These are phyloP conservation scores for Bauhinia variegata DNA, from an alignment of 306 rosid species.

Conservation along the genomic window DNA sequence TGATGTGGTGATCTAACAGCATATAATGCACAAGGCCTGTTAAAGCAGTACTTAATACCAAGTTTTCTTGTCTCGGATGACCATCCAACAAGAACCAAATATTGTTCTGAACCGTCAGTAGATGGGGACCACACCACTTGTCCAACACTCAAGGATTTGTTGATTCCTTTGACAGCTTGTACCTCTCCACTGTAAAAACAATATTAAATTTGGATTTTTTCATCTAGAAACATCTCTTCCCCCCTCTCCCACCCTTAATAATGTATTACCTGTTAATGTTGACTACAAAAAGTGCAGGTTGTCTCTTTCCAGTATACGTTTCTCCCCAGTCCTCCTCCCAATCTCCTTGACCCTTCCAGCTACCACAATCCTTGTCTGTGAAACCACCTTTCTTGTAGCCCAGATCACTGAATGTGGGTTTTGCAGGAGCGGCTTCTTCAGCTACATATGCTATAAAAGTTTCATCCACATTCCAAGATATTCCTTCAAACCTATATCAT, in stretches of 20 bases:
- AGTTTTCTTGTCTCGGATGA: slow-evolving; percentile 69
- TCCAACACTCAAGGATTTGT: slow-evolving; percentile 74
- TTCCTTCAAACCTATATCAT: slow-evolving; percentile 78
- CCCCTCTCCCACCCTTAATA: too few relatives aligned
- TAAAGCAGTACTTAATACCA: slow-evolving; percentile 83
- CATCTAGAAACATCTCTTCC: not conserved
- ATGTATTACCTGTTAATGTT: slow-evolving; percentile 52
- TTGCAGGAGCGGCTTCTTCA: slow-evolving; percentile 69
- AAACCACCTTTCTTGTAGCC: slow-evolving; percentile 61
- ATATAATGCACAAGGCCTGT: slow-evolving; percentile 80
- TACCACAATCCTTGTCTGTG: slow-evolving; percentile 52
- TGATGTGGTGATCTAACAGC: slow-evolving; percentile 50
- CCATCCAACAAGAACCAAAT: slow-evolving; percentile 90
- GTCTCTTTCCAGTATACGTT: slow-evolving; percentile 79
- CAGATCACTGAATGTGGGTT: slow-evolving; percentile 59
- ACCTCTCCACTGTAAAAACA: slow-evolving; percentile 69
- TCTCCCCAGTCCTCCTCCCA: slow-evolving; percentile 93
- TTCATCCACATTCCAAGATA: slow-evolving; percentile 83
- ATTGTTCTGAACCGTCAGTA: slow-evolving; percentile 47
- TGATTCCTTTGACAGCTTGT: slow-evolving; percentile 64
- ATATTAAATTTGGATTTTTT: slow-evolving; percentile 22
- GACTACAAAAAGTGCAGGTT: slow-evolving; percentile 75
- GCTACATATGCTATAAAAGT: slow-evolving; percentile 79
- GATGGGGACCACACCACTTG: slow-evolving; percentile 91
- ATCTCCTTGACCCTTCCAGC: slow-evolving; percentile 88